Percentiles rank a stretch among this genome's conserved stretches.
These are phyloP conservation scores for Scenedesmus sp. DNA, from an alignment of 163 green algal species.

Conservation along the genomic window DNA sequence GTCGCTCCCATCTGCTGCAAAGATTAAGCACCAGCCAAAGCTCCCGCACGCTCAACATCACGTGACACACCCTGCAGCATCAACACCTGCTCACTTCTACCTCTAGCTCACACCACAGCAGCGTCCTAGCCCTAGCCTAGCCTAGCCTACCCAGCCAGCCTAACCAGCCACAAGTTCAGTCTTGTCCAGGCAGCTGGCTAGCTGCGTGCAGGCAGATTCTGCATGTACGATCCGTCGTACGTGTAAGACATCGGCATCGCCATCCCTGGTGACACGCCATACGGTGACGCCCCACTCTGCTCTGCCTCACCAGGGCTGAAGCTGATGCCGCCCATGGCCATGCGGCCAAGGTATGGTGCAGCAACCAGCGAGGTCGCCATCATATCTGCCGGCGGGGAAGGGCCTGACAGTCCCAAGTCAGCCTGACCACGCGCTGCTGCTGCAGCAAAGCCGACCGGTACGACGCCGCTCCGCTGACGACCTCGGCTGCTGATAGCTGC, in stretches of 20 bases:
- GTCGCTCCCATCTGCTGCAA: too few species aligned
- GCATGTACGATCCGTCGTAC: slow-evolving; percentile 40
- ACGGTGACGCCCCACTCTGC: neutral
- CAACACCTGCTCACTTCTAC: too few species aligned
- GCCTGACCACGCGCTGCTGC: neutral
- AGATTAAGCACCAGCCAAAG: too few species aligned
- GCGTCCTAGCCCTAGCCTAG: too few species aligned
- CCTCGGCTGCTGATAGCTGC: neutral
- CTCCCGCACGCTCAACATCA: too few species aligned
- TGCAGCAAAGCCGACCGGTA: slow-evolving; percentile 34
- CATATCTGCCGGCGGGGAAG: slow-evolving; percentile 26
- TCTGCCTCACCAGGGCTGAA: slow-evolving; percentile 14
- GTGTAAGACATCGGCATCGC: slow-evolving; percentile 41
- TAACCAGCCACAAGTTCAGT: too few species aligned
- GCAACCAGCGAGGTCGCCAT: slow-evolving; percentile 38
- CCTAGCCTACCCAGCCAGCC: too few species aligned
- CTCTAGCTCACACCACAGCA: too few species aligned
- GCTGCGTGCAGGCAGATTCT: slow-evolving; percentile 16
- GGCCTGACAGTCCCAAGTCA: neutral
- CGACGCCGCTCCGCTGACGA: neutral
- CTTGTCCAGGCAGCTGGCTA: too few species aligned
- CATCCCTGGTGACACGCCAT: neutral
- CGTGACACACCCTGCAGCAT: too few species aligned
- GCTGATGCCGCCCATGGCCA: slow-evolving; percentile 9
- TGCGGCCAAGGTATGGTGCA: neutral